Evolutionary conservation across 1,139 yeast genomes (phyloP).

Genomic region (Keqinozyma sinolaborantium): DNA sequence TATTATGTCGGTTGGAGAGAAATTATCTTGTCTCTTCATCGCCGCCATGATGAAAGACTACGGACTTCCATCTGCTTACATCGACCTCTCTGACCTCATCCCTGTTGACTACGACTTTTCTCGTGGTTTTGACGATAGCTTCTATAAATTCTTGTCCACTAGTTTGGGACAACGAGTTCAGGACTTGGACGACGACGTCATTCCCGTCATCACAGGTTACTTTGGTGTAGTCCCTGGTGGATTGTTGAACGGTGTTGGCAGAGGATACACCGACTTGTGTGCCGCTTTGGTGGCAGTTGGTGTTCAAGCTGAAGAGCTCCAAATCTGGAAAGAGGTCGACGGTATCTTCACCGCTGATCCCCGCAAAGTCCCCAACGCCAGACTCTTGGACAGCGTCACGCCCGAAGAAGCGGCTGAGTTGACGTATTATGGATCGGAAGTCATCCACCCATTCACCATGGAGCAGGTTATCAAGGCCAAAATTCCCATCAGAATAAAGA

Average conservation of each 20-base stretch:
- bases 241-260: constrained; percentile 83
- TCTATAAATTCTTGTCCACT: constrained; percentile 62
- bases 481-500: constrained; percentile 93
- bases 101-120: constrained; percentile 54
- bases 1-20: constrained; percentile 92
- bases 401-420: constrained; percentile 99
- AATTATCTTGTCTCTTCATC: constrained; percentile 85
- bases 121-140: constrained; percentile 58
- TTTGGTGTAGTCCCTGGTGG: constrained; percentile 97
- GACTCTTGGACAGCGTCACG: constrained; percentile 81
- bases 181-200: constrained; percentile 42
- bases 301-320: constrained; percentile 84
- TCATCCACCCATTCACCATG: constrained; percentile 98
- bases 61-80: constrained; percentile 71
- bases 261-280: constrained; percentile 96
- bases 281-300: constrained; percentile 97
- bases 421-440: constrained; percentile 96
- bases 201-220: constrained; percentile 94
- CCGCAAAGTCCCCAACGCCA: constrained; percentile 86
- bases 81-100: constrained; percentile 74
- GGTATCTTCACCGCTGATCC: constrained; percentile 99
- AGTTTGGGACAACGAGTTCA: constrained; percentile 56
- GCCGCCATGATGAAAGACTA: constrained; percentile 78
- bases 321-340: constrained; percentile 98
- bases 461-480: constrained; percentile 96